These are phyloP conservation scores for Pisolithus marmoratus DNA, from an alignment of 768 basidiomycete species.

Conservation along the genomic window DNA sequence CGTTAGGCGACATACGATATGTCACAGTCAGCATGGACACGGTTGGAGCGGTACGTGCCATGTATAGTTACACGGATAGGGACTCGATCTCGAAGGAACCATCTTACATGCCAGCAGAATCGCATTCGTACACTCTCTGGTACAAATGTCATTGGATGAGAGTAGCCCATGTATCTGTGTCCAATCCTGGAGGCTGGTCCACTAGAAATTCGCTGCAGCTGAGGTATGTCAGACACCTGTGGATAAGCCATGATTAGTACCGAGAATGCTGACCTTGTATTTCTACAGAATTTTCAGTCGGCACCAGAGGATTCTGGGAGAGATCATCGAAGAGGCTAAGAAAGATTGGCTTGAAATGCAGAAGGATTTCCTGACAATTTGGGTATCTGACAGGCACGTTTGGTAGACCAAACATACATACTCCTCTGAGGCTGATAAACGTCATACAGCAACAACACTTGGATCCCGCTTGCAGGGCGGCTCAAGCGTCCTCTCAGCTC, in stretches of 20 bases:
- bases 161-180: constrained; percentile 16
- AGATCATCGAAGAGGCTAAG: constrained; percentile 52
- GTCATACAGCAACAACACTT: constrained; percentile 26
- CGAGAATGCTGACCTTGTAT: background rate
- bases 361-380: constrained; percentile 48
- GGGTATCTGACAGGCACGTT: constrained; percentile 39
- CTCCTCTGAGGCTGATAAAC: too few relatives aligned
- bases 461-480: constrained; percentile 51
- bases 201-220: constrained; percentile 17
- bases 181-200: constrained; percentile 12
- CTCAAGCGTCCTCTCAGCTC: constrained; percentile 63
- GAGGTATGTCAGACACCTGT: constrained; percentile 6
- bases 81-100: constrained; percentile 22
- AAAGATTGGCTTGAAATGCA: constrained; percentile 45
- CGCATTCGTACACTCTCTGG: constrained; percentile 32
- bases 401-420: background rate
- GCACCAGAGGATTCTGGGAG: constrained; percentile 39
- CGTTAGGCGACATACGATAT: constrained; percentile 37
- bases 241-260: background rate
- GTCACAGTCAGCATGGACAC: constrained; percentile 44
- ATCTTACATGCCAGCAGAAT: constrained; percentile 28
- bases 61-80: constrained; percentile 14
- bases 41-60: constrained; percentile 30
- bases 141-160: constrained; percentile 28
- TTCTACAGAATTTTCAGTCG: constrained; percentile 44